These are phyloP conservation scores for Daedaleopsis sinensis DNA, from an alignment of 768 basidiomycete genomes.

Conservation along the genomic window DNA sequence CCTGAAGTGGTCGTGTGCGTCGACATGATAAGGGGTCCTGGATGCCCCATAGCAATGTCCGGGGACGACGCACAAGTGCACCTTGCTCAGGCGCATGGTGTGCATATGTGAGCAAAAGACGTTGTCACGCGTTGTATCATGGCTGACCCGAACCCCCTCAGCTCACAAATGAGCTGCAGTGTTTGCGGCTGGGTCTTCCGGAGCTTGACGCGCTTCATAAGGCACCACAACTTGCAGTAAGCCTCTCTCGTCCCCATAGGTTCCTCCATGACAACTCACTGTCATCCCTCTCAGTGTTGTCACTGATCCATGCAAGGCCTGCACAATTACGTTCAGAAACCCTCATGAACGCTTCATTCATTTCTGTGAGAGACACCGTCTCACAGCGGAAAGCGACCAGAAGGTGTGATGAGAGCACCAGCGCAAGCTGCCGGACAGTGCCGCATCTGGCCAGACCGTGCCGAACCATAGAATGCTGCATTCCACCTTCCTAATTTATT, in stretches of 20 bases:
- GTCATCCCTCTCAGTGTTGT: neutral
- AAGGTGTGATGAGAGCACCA: neutral
- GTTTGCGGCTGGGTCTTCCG: neutral
- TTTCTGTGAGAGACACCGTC: slow-evolving; percentile 3
- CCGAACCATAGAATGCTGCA: neutral
- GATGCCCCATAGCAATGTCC: neutral
- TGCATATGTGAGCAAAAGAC: neutral
- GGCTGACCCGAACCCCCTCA: neutral
- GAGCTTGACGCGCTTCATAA: neutral
- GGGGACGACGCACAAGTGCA: neutral
- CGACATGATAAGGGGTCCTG: neutral
- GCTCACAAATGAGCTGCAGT: neutral
- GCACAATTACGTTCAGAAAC: neutral
- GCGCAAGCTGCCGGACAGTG: neutral
- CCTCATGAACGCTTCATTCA: neutral
- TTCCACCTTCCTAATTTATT: neutral
- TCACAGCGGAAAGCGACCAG: slow-evolving; percentile 2
- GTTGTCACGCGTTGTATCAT: neutral
- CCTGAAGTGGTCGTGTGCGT: neutral
- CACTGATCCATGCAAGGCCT: neutral
- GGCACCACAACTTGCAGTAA: slow-evolving; percentile 1
- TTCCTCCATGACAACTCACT: no score
- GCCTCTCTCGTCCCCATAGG: neutral
- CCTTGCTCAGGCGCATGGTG: neutral
- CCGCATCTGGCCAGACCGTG: neutral